A percentile compares a stretch with the other conserved stretches of the same genome.
These are phyloP conservation scores for Starmerella floricola DNA, from an alignment of 805 yeast species.

Conservation along the genomic window DNA sequence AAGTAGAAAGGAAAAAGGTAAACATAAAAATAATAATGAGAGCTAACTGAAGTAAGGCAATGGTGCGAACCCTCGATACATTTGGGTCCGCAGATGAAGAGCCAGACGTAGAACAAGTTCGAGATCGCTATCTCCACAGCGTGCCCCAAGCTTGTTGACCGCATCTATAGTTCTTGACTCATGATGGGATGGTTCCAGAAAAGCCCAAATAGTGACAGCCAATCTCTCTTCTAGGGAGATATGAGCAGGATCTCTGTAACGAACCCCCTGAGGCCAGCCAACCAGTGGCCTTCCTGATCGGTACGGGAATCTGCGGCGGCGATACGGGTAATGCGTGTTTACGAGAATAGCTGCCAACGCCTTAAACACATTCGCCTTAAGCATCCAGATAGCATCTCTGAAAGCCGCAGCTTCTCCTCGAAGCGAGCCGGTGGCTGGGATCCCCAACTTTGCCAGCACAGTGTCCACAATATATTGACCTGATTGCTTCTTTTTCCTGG, in stretches of 20 bases:
- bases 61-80: too few relatives aligned
- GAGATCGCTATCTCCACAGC: too few relatives aligned
- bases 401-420: neutral
- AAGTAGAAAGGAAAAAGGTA: too few relatives aligned
- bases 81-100: too few relatives aligned
- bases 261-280: slow-evolving; percentile 4
- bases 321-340: slow-evolving; percentile 1
- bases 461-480: too few relatives aligned
- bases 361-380: neutral
- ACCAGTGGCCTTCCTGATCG: neutral
- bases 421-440: neutral
- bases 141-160: too few relatives aligned
- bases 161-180: too few relatives aligned
- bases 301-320: slow-evolving; percentile 3
- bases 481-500: too few relatives aligned
- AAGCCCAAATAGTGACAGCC: slow-evolving; percentile 4
- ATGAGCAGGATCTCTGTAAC: slow-evolving; percentile 10
- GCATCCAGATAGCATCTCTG: neutral
- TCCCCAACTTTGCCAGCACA: neutral
- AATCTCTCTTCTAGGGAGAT: neutral
- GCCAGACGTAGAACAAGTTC: too few relatives aligned
- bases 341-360: neutral
- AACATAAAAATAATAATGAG: too few relatives aligned
- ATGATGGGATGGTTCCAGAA: slow-evolving; percentile 1
- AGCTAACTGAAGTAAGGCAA: too few relatives aligned